Evolutionary conservation across 768 basidiomycete species (phyloP).

Genomic region (Leucocoprinus leucothites): DNA sequence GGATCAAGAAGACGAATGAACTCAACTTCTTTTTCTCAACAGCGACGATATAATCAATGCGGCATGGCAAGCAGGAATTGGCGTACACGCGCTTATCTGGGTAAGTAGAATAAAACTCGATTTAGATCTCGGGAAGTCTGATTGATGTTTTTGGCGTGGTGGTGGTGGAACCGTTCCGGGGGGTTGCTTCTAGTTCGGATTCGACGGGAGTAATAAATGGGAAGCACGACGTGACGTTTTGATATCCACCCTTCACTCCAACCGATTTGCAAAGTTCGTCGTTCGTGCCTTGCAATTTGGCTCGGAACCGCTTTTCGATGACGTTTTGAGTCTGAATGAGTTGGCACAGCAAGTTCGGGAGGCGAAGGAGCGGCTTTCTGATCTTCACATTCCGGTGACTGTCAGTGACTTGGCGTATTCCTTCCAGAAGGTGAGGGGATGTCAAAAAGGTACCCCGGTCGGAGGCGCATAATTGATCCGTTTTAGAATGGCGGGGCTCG

Average conservation of each 20-base stretch:
- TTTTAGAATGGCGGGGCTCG: constrained; percentile 43
- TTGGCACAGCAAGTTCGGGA: constrained; percentile 49
- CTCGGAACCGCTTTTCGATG: constrained; percentile 65
- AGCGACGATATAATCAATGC: constrained; percentile 62
- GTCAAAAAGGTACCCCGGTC: too few species aligned
- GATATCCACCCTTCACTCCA: constrained; percentile 50
- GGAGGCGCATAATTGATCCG: too few species aligned
- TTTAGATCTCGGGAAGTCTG: not conserved
- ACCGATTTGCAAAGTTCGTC: constrained; percentile 61
- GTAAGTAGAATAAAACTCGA: constrained; percentile 30
- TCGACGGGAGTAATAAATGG: constrained; percentile 47
- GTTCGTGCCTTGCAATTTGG: constrained; percentile 69
- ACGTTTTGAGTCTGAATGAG: constrained; percentile 43
- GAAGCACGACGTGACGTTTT: constrained; percentile 49
- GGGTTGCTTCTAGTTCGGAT: constrained; percentile 39
- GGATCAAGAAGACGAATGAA: not conserved
- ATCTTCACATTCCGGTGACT: constrained; percentile 62
- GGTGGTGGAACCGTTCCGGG: too few species aligned
- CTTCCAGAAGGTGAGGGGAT: constrained; percentile 38
- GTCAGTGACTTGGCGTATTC: constrained; percentile 65
- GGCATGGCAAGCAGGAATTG: constrained; percentile 64
- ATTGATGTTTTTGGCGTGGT: not conserved
- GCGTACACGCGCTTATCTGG: constrained; percentile 75
- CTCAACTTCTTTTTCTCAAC: not conserved
- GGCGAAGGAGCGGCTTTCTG: constrained; percentile 47